Conservation (phyloP, 2,329 filamentous ascomycete genomes). For the Trichophyton verrucosum region DNA sequence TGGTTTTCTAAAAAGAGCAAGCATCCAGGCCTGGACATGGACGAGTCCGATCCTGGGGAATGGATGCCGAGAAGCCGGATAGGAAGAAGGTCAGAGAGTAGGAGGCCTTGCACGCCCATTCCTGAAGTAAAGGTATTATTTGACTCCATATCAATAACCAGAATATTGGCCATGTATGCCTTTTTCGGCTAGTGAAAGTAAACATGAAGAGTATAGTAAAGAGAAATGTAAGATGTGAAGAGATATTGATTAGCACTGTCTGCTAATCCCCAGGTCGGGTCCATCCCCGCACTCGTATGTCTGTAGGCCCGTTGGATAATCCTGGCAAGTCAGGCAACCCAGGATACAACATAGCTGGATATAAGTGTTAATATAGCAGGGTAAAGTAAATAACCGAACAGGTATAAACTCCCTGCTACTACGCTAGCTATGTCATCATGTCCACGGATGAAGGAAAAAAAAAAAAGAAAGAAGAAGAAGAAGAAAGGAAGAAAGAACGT, state of each 20-base stretch:
- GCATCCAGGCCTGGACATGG: background rate
- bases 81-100: background rate
- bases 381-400: too few relatives aligned
- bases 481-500: too few relatives aligned
- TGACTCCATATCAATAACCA: background rate
- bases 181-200: background rate
- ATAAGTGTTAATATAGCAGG: too few relatives aligned
- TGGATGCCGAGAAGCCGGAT: background rate
- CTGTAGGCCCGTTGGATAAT: background rate
- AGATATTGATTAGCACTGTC: background rate
- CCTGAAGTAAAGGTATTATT: background rate
- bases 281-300: background rate
- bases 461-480: background rate
- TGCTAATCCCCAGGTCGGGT: background rate
- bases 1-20: background rate
- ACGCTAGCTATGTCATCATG: too few relatives aligned
- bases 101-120: too few relatives aligned
- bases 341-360: too few relatives aligned
- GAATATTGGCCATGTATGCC: background rate
- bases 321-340: background rate
- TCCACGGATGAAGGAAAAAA: background rate
- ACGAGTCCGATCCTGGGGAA: background rate
- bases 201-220: background rate
- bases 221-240: background rate
- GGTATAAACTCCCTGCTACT: too few relatives aligned